Conservation (phyloP, 2,329 filamentous ascomycete genomes). For the Metarhizium brunneum region DNA sequence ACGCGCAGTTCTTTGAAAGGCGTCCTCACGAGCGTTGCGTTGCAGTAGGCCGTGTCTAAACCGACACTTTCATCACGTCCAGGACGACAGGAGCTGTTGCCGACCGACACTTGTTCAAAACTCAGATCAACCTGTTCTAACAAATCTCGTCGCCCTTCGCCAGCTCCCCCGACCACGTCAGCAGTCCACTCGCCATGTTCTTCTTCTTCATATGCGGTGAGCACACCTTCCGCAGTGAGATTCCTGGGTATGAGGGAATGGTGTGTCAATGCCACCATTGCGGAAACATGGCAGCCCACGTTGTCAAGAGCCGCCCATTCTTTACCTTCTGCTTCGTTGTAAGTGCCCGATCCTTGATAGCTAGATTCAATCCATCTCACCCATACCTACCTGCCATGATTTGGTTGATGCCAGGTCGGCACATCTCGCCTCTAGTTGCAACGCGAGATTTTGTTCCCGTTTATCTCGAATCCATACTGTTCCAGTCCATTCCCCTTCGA, state of each 20-base stretch:
- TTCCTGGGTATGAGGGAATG: slow-evolving; percentile 52
- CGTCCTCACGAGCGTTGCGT: background rate
- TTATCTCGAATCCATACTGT: background rate
- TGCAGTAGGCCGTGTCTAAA: background rate
- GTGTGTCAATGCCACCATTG: slow-evolving; percentile 58
- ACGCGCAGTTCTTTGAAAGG: background rate
- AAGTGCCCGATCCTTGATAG: slow-evolving; percentile 18
- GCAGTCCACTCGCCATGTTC: slow-evolving; percentile 35
- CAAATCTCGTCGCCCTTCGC: no score
- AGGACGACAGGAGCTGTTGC: no score
- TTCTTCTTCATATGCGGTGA: slow-evolving; percentile 54
- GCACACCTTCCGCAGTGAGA: slow-evolving; percentile 50
- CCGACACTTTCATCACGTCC: background rate
- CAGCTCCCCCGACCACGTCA: no score
- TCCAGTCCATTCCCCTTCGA: background rate
- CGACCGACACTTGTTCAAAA: no score
- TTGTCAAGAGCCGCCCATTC: slow-evolving; percentile 59
- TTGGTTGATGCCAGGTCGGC: background rate
- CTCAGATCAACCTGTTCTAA: no score
- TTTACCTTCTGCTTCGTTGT: slow-evolving; percentile 74
- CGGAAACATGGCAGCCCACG: slow-evolving; percentile 52
- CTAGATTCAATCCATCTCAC: background rate
- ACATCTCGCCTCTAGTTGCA: background rate
- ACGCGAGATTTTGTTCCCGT: background rate
- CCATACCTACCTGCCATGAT: background rate